phyloP scores from a whole-genome alignment of 805 yeast genomes.

The Metschnikowia peoriensis region DNA sequence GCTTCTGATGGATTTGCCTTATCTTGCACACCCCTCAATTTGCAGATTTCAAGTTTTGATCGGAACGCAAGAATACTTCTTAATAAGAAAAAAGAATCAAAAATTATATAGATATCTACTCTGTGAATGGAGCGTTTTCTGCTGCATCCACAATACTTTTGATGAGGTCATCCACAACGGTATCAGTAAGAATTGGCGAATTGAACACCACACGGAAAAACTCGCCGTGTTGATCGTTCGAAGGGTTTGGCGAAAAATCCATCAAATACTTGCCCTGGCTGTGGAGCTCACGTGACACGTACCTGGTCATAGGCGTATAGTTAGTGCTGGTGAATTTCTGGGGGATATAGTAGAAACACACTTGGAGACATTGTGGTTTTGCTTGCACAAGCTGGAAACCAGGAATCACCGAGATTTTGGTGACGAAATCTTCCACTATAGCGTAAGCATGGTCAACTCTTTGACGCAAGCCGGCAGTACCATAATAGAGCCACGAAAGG shows the following conservation, averaged over 20 bases:
- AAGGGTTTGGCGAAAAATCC: conserved; percentile 72
- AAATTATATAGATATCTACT: neutral
- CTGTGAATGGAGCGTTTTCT: conserved; percentile 13
- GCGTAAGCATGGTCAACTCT: conserved; percentile 73
- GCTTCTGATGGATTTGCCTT: too few relatives aligned
- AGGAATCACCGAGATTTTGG: conserved; percentile 31
- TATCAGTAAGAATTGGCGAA: conserved; percentile 53
- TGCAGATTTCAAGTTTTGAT: neutral
- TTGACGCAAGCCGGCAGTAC: conserved; percentile 58
- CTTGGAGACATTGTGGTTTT: conserved; percentile 78
- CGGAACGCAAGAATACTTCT: too few relatives aligned
- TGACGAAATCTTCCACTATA: conserved; percentile 61
- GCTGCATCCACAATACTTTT: conserved; percentile 27
- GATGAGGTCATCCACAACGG: conserved; percentile 36
- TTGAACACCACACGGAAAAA: conserved; percentile 84
- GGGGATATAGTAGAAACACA: conserved; percentile 74
- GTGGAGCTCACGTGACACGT: conserved; percentile 60
- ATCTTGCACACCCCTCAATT: too few relatives aligned
- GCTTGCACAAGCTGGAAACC: conserved; percentile 54
- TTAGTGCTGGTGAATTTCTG: conserved; percentile 23
- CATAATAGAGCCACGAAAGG: conserved; percentile 80
- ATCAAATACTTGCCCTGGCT: conserved; percentile 64
- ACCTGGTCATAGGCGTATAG: conserved; percentile 55
- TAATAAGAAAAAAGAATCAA: too few relatives aligned
- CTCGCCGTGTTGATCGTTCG: conserved; percentile 59